Evolutionary conservation across 2,329 filamentous ascomycete species (phyloP), one percentile per base, ranked within the genome.

Genomic region (Tolypocladium pustulatum): DNA sequence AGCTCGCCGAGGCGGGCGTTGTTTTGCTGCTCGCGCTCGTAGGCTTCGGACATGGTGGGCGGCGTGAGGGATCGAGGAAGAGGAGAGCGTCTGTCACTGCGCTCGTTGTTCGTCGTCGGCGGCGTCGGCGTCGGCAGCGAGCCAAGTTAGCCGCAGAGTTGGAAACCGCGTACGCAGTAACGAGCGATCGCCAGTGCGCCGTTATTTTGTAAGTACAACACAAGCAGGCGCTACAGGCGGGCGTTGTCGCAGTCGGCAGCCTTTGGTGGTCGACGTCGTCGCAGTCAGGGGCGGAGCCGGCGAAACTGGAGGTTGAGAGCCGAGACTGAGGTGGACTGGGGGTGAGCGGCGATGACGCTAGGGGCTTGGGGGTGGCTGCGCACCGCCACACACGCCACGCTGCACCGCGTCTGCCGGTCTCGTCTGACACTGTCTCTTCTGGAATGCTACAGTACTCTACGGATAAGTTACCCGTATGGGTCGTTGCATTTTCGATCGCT

Each of bases 1-100:
- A 99, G 88, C 72, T 96, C 91, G 68, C 93, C 87, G 59, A 99
- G 89, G 66, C 93, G 91, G 65, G 90, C 86, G 76, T 97, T 96
- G 78, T 99, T 99, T 76, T 99, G 94, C 71, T 84, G 82, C 76
- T 91, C 87, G 72, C 87, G 87, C 76, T 90, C 87, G 76, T 89
- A 91, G 64, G 87, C 82, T 72, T 90, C 87, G 54, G 87, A 87
- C 87, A 90, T 90, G 64, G 58, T 55, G 61, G n/a, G 34, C 25
- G 25, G 37, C 54, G 60, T 49, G 55, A 41, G 40, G 55, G 27
- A 10, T 53, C 32, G 57, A 6, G 56, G n/a, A 20, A 10, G 38
- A 20, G 51, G 40, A 58, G 43, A 17, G 22, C 2, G 32, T 7
- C 13, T 27, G 27, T 32, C 27, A 17, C 46, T 27, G 46, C 25